phyloP scores from a whole-genome alignment of 306 rosid species.

The Pyrus communis region DNA sequence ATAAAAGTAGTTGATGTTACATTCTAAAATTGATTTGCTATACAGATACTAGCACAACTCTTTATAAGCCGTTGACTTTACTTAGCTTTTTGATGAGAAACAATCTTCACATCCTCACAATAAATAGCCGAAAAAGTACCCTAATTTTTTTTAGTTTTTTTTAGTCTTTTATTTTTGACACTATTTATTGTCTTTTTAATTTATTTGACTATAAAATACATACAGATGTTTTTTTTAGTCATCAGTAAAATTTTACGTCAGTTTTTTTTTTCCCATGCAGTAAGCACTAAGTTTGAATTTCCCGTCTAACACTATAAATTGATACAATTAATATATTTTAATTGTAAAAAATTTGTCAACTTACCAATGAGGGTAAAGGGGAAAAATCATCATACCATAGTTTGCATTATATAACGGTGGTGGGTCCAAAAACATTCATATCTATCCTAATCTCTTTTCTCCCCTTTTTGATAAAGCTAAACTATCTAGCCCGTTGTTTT shows the following conservation, averaged over 20 bases:
- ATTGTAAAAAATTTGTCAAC: too few species aligned
- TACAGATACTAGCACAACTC: too few species aligned
- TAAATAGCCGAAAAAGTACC: neutral
- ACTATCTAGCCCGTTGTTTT: neutral
- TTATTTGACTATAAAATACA: too few species aligned
- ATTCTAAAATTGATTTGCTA: too few species aligned
- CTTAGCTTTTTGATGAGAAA: neutral
- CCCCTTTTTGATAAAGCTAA: neutral
- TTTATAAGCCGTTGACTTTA: neutral
- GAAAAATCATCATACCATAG: neutral
- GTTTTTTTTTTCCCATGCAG: too few species aligned
- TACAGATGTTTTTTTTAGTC: too few species aligned
- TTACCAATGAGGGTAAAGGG: neutral
- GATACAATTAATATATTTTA: too few species aligned
- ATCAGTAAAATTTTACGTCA: too few species aligned
- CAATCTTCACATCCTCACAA: neutral
- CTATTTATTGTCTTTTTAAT: too few species aligned
- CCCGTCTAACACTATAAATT: neutral
- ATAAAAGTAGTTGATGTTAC: too few species aligned
- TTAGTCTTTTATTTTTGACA: too few species aligned
- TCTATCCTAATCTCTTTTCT: neutral
- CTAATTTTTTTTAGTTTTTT: too few species aligned
- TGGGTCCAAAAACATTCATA: neutral
- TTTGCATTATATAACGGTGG: neutral
- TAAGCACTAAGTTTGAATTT: neutral